A percentile compares a stretch with the other conserved stretches of the same genome.
phyloP scores from a whole-genome alignment of 169 alveolate genomes.

The Perkinsus marinus region DNA sequence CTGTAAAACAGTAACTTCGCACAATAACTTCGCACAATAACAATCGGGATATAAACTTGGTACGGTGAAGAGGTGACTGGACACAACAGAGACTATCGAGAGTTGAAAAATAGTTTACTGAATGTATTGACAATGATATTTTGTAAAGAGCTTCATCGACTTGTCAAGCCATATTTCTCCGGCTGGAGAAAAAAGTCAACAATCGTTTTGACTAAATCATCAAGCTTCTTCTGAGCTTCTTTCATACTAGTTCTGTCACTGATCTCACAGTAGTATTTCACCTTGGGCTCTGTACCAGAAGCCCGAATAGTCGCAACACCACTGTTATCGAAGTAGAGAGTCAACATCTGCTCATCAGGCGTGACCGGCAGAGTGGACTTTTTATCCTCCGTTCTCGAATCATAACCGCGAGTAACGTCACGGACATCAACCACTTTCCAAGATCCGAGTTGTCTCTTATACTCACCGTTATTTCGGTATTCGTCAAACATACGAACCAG shows the following conservation, averaged over 20 bases:
- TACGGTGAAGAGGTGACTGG: too few relatives aligned
- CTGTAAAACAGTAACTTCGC: too few relatives aligned
- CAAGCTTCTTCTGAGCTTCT: slow-evolving; percentile 22
- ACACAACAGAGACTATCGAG: too few relatives aligned
- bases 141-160: background rate
- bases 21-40: too few relatives aligned
- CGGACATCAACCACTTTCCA: slow-evolving; percentile 25
- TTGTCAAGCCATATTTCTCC: background rate
- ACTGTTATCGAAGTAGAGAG: slow-evolving; percentile 31
- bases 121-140: too few relatives aligned
- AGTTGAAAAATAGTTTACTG: too few relatives aligned
- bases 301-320: slow-evolving; percentile 31
- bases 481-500: slow-evolving; percentile 28
- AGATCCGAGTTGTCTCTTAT: slow-evolving; percentile 21
- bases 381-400: slow-evolving; percentile 25
- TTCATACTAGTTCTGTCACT: slow-evolving; percentile 16
- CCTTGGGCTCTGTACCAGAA: slow-evolving; percentile 46
- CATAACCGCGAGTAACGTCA: slow-evolving; percentile 44
- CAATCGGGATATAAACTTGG: too few relatives aligned
- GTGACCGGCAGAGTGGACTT: slow-evolving; percentile 37
- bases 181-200: slow-evolving; percentile 35
- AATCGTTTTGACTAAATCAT: slow-evolving; percentile 21
- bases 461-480: slow-evolving; percentile 29
- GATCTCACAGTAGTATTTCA: slow-evolving; percentile 39
- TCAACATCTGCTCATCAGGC: slow-evolving; percentile 33